phyloP scores from a whole-genome alignment of 345 rosid genomes.

The Anastatica hierochuntica region DNA sequence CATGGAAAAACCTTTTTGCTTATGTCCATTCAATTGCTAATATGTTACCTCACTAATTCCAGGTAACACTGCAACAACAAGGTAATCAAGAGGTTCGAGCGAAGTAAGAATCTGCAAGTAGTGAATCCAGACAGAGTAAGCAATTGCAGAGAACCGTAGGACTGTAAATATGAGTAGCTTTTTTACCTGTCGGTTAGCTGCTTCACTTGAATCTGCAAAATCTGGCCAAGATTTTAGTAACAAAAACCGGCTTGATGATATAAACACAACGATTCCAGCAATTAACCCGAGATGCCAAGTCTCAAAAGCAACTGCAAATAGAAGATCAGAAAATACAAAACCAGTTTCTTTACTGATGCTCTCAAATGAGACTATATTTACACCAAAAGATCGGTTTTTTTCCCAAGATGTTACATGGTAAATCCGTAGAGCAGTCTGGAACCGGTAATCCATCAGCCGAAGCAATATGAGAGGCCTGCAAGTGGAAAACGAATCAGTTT shows the following conservation, averaged over 20 bases:
- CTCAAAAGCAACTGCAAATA: constrained; percentile 69
- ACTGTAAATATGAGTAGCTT: neutral
- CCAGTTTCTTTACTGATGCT: neutral
- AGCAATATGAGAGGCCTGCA: constrained; percentile 73
- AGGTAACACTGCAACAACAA: constrained; percentile 65
- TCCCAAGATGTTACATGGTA: constrained; percentile 33
- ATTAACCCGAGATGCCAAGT: constrained; percentile 75
- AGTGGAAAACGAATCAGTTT: constrained; percentile 6
- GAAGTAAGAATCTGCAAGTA: constrained; percentile 64
- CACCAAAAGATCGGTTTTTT: neutral
- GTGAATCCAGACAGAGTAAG: neutral
- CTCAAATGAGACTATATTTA: neutral
- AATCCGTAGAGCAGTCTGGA: constrained; percentile 50
- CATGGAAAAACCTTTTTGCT: neutral
- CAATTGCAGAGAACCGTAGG: neutral
- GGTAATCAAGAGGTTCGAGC: constrained; percentile 70
- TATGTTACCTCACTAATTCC: constrained; percentile 69
- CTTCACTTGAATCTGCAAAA: constrained; percentile 75
- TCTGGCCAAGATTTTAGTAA: constrained; percentile 70
- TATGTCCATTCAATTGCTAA: neutral
- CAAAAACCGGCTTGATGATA: constrained; percentile 61
- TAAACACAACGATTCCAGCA: constrained; percentile 48
- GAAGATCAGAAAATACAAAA: neutral
- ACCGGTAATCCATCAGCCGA: constrained; percentile 59
- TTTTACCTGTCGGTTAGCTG: constrained; percentile 67